A percentile compares a stretch with the other conserved stretches of the same genome.
phyloP scores from a whole-genome alignment of 2,329 filamentous ascomycete species.

The Mariannaea sp. region DNA sequence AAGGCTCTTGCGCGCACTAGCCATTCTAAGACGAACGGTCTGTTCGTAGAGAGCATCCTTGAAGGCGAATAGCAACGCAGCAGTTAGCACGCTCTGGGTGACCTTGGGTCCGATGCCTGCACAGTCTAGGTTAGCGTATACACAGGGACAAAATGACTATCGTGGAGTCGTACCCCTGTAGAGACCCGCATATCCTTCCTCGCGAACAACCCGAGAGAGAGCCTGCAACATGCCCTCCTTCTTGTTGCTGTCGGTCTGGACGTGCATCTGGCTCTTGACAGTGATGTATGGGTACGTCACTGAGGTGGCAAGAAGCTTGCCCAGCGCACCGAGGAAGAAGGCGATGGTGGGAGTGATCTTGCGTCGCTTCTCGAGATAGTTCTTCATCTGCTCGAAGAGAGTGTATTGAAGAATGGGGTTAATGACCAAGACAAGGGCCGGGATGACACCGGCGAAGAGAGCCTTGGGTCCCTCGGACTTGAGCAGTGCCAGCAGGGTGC shows the following conservation, averaged over 20 bases:
- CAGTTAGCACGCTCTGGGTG: constrained; percentile 94
- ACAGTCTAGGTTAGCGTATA: constrained; percentile 15
- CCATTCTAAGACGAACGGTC: constrained; percentile 68
- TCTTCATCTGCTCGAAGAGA: constrained; percentile 98
- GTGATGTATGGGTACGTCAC: constrained; percentile 99
- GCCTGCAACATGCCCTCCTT: constrained; percentile 81
- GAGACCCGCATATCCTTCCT: constrained; percentile 89
- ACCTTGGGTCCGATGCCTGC: constrained; percentile 94
- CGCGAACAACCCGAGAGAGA: constrained; percentile 77
- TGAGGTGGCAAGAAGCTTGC: constrained; percentile 90
- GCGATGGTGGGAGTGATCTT: constrained; percentile 84
- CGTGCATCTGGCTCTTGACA: constrained; percentile 97
- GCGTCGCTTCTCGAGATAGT: constrained; percentile 73
- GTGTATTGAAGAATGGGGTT: constrained; percentile 99
- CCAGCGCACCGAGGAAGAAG: constrained; percentile 88
- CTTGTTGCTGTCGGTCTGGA: constrained; percentile 73
- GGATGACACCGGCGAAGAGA: constrained; percentile 90
- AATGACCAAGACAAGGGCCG: constrained; percentile 91
- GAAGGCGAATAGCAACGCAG: constrained; percentile 95
- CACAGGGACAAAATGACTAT: not conserved
- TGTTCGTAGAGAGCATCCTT: constrained; percentile 94
- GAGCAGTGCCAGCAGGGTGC: constrained; percentile 79
- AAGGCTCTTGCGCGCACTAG: constrained; percentile 47
- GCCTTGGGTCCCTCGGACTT: constrained; percentile 82
- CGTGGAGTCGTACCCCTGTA: constrained; percentile 75